Base-by-base conservation (phyloP, 352 stramenopile species). In the Pythium rishiriense region DNA sequence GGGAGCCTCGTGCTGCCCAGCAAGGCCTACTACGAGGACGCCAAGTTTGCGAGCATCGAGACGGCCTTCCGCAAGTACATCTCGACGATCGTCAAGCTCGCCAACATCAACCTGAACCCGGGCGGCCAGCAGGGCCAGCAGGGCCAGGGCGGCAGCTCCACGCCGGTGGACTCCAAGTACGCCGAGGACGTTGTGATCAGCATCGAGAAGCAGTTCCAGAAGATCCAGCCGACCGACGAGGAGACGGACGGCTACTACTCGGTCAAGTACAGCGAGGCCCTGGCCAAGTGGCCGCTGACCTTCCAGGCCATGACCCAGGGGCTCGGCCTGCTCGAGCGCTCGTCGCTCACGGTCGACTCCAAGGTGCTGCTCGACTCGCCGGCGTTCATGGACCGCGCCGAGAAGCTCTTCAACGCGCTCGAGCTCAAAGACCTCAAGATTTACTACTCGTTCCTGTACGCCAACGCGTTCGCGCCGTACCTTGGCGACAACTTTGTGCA, bases 11-110 rank as follows among this genome's bases (percentile, higher is more conserved):
- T 73, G 31, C 70, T 98, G n/a, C 85, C 90, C 1, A 88, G 94
- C 67, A 72, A 80, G 42, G 93, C 96, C 65, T 98, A 98, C 67
- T 94, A 98, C 52, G 82, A 97, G 49, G 58, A 62, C 21, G 51
- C 67, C 17, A 68, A 69, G 6, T 79, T 80, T 17, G 28, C 49
- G 9, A 50, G 62, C 33, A 33, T 83, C 10, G 78, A 83, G 59
- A 58, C 55, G 21, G 62, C 72, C 19, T 66, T 76, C 42, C 67
- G 69, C 47, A 33, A 47, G 25, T 86, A 84, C 62, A 75, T 75
- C 14, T 69, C 64, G 5, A 79, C 68, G 22, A 56, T 84, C 8
- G 28, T 83, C 19, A 73, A 65, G 42, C 62, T 83, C 9, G 64
- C 68, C 28, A 29, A 45, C 26, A 59, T 58, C 55, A 56, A 39